Conservation (phyloP, 2,329 filamentous ascomycete genomes). For the Venturia aucupariae region DNA sequence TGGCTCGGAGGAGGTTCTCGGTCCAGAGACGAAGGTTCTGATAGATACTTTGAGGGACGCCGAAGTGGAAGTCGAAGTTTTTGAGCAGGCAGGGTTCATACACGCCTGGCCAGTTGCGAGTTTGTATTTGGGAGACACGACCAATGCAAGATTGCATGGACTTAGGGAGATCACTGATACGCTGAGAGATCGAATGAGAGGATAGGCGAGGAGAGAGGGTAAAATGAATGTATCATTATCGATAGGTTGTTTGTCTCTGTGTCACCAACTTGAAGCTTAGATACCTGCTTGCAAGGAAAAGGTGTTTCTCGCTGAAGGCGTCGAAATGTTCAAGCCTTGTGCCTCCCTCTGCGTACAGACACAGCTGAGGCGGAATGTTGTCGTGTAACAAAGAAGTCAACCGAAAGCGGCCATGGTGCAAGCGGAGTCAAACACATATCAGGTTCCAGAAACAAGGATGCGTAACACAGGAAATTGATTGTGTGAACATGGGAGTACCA, state of each 20-base stretch:
- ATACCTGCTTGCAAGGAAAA: neutral
- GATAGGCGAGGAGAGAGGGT: neutral
- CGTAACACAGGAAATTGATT: neutral
- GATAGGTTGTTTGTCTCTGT: neutral
- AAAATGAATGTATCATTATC: no score
- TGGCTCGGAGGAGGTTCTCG: constrained; percentile 70
- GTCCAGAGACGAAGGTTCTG: constrained; percentile 56
- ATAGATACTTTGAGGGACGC: constrained; percentile 46
- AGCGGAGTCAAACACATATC: neutral
- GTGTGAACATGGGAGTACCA: neutral
- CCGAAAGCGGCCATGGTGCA: neutral
- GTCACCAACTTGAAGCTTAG: neutral
- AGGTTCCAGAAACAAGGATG: neutral
- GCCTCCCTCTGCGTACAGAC: neutral
- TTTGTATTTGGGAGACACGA: constrained; percentile 44
- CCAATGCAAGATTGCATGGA: constrained; percentile 38
- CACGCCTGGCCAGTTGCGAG: constrained; percentile 76
- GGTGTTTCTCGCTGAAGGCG: neutral
- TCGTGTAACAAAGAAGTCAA: neutral
- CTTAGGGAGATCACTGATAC: constrained; percentile 30
- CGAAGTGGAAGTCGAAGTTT: constrained; percentile 45
- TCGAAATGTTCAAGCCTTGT: neutral
- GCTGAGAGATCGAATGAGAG: neutral
- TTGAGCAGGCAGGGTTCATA: constrained; percentile 57
- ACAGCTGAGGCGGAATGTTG: neutral